These are phyloP conservation scores for Beta corolliflora DNA, from an alignment of 179 eudicot species.

Conservation along the genomic window DNA sequence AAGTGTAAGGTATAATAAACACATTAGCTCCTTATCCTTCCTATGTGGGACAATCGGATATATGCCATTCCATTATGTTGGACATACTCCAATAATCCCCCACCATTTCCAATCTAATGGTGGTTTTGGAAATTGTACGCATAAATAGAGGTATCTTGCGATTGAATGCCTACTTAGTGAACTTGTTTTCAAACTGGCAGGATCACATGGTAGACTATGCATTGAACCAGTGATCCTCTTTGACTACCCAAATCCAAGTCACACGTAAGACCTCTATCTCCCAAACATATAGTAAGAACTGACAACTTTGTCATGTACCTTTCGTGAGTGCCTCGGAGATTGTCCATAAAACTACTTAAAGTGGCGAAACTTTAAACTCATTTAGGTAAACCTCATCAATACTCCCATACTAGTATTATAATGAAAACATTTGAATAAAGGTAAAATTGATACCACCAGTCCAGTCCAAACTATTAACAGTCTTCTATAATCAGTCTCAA, in stretches of 20 bases:
- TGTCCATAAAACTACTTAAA: neutral
- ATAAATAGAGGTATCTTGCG: neutral
- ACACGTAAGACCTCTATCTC: neutral
- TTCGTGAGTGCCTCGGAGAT: neutral
- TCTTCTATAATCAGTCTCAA: too few relatives aligned
- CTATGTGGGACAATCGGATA: too few relatives aligned
- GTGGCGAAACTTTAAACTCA: neutral
- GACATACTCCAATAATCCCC: neutral
- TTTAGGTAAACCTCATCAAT: neutral
- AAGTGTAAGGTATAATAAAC: too few relatives aligned
- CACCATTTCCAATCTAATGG: conserved; percentile 1
- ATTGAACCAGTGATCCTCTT: conserved; percentile 7
- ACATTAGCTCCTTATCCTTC: too few relatives aligned
- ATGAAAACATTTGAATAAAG: neutral
- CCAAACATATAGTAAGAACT: neutral
- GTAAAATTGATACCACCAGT: too few relatives aligned
- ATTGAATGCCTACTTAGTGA: neutral
- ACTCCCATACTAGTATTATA: neutral
- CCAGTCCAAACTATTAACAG: too few relatives aligned
- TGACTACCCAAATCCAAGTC: neutral
- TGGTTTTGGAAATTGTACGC: neutral
- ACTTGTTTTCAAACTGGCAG: neutral
- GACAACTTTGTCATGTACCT: neutral
- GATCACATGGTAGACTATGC: conserved; percentile 3
- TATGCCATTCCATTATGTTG: too few relatives aligned